A percentile compares a stretch with the other conserved stretches of the same genome.
Conservation (phyloP, 495 filamentous ascomycete species). For the Penicillium bovifimosum region DNA sequence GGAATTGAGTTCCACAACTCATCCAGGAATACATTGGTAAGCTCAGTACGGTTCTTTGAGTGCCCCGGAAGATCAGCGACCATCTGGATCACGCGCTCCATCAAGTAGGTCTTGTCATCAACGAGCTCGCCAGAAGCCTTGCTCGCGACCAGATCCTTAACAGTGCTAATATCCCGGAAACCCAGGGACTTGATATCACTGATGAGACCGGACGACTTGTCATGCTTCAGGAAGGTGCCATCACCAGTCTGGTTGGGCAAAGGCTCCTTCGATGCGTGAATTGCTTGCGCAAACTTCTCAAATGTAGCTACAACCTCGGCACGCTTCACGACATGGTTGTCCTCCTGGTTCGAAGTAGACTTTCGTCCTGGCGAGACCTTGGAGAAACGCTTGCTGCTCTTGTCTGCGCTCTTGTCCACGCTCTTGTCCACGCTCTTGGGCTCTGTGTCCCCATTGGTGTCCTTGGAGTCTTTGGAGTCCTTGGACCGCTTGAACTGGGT, state of each 20-base stretch:
- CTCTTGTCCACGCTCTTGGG: constrained; percentile 32
- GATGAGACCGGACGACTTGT: constrained; percentile 51
- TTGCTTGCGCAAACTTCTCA: constrained; percentile 56
- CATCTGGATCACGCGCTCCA: constrained; percentile 75
- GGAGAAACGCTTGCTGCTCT: constrained; percentile 37
- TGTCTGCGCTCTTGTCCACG: constrained; percentile 27
- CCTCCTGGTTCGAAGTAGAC: constrained; percentile 27
- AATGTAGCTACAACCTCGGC: constrained; percentile 48
- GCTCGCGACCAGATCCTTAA: constrained; percentile 47
- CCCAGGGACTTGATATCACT: constrained; percentile 59
- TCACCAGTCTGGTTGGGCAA: constrained; percentile 61
- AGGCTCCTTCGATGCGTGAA: constrained; percentile 59
- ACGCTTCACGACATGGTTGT: constrained; percentile 33
- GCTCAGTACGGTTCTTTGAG: constrained; percentile 56
- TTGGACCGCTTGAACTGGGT: constrained; percentile 45
- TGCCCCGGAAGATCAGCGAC: constrained; percentile 58
- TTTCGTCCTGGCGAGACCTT: constrained; percentile 30
- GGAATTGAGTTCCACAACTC: constrained; percentile 62
- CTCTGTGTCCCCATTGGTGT: constrained; percentile 37
- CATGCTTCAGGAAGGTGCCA: constrained; percentile 50
- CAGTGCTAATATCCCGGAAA: constrained; percentile 51
- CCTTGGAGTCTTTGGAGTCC: constrained; percentile 35
- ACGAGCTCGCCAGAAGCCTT: constrained; percentile 51
- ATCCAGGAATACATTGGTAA: constrained; percentile 65
- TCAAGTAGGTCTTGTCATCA: constrained; percentile 75